Evolutionary conservation across 495 filamentous ascomycete species (phyloP).

Genomic region (Aspergillus leporis): DNA sequence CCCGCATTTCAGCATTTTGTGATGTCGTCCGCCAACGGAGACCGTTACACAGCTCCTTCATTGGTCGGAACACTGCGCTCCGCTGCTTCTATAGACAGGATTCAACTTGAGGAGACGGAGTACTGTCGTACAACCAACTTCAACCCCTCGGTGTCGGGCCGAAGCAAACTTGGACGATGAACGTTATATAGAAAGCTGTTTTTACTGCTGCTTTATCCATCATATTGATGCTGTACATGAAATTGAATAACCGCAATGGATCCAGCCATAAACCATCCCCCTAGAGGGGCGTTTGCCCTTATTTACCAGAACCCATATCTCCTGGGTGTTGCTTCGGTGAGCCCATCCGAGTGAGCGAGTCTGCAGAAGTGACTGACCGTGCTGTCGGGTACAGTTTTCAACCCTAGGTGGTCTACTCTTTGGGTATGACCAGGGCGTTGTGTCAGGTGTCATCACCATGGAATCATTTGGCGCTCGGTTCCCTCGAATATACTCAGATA

Average conservation of each 20-base stretch:
- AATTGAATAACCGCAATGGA: slow-evolving; percentile 18
- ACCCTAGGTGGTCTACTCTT: slow-evolving; percentile 62
- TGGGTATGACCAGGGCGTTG: slow-evolving; percentile 42
- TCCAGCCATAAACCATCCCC: slow-evolving; percentile 16
- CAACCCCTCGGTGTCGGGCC: neutral
- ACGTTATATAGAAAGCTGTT: neutral
- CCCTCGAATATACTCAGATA: slow-evolving; percentile 60
- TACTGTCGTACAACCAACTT: neutral
- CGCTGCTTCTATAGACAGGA: neutral
- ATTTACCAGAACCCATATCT: slow-evolving; percentile 42
- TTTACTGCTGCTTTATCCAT: neutral
- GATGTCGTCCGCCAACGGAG: neutral
- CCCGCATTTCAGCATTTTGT: slow-evolving; percentile 6
- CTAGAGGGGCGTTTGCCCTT: slow-evolving; percentile 32
- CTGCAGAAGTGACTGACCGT: neutral
- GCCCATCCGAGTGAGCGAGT: slow-evolving; percentile 5
- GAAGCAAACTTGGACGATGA: neutral
- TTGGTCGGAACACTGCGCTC: slow-evolving; percentile 6
- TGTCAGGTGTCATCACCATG: slow-evolving; percentile 47
- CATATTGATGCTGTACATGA: neutral
- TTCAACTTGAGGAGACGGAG: slow-evolving; percentile 2
- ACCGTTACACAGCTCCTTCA: neutral
- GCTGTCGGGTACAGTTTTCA: slow-evolving; percentile 32
- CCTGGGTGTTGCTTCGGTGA: slow-evolving; percentile 42
- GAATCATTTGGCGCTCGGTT: slow-evolving; percentile 52